Percentiles rank a stretch among this genome's conserved stretches.
phyloP scores from a whole-genome alignment of 257 asterid species.

The Leptodermis oblonga region DNA sequence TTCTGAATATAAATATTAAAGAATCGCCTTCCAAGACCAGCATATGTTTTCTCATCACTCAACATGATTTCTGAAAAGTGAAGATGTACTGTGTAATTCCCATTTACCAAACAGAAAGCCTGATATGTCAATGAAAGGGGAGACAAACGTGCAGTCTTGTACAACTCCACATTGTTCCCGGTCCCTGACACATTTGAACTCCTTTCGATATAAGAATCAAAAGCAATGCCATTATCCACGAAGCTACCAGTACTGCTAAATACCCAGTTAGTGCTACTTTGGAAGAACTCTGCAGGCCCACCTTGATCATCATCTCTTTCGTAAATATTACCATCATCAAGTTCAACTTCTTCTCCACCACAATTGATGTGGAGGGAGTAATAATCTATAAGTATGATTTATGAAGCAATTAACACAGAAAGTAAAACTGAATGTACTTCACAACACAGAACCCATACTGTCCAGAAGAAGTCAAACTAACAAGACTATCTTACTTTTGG shows the following conservation, averaged over 20 bases:
- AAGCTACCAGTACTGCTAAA: slow-evolving; percentile 65
- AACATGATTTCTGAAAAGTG: slow-evolving; percentile 77
- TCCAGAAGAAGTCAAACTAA: neutral
- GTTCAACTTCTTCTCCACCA: slow-evolving; percentile 30
- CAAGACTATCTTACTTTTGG: slow-evolving; percentile 38
- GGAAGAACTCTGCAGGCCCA: slow-evolving; percentile 35
- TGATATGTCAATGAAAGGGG: slow-evolving; percentile 38
- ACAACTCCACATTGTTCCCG: slow-evolving; percentile 15
- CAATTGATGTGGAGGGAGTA: slow-evolving; percentile 16
- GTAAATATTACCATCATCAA: slow-evolving; percentile 24
- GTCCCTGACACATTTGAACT: slow-evolving; percentile 18
- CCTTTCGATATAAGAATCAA: slow-evolving; percentile 22
- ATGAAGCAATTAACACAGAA: neutral
- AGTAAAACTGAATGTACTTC: neutral
- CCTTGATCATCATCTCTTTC: slow-evolving; percentile 38
- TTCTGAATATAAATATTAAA: slow-evolving; percentile 74
- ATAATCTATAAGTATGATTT: slow-evolving; percentile 18
- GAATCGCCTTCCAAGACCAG: slow-evolving; percentile 67
- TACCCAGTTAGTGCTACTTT: slow-evolving; percentile 41
- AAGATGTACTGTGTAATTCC: slow-evolving; percentile 59
- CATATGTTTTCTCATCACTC: slow-evolving; percentile 35
- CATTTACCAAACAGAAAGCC: slow-evolving; percentile 53
- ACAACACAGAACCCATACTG: no score
- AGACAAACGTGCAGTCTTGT: slow-evolving; percentile 21
- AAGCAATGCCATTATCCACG: slow-evolving; percentile 27